Conservation (phyloP, 2,329 filamentous ascomycete species). For the Claviceps paspali region DNA sequence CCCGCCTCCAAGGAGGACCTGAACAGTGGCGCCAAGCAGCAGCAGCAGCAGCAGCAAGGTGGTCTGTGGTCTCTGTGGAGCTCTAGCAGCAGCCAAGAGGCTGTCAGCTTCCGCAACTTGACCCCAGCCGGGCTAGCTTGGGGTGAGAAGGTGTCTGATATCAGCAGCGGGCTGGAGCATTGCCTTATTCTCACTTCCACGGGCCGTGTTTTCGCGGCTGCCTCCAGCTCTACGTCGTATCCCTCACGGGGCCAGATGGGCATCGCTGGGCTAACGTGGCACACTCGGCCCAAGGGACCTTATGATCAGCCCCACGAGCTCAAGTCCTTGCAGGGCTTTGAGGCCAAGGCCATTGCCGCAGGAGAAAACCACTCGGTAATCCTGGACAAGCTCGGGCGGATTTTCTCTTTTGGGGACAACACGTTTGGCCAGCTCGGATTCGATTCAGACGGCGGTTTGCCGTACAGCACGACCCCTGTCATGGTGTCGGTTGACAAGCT, state of each 20-base stretch:
- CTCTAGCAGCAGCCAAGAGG: constrained; percentile 14
- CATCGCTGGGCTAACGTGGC: constrained; percentile 68
- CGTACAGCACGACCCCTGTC: constrained; percentile 53
- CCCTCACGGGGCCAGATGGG: constrained; percentile 78
- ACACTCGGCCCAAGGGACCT: constrained; percentile 56
- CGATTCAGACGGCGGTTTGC: constrained; percentile 45
- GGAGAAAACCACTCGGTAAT: constrained; percentile 80
- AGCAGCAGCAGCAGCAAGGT: constrained; percentile 40
- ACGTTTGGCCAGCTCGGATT: constrained; percentile 83
- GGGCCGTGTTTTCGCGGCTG: constrained; percentile 81
- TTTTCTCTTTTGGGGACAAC: constrained; percentile 88
- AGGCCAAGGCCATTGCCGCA: constrained; percentile 59
- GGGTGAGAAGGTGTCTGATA: constrained; percentile 58
- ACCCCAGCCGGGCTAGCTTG: constrained; percentile 48
- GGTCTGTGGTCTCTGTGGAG: constrained; percentile 61
- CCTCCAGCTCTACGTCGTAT: constrained; percentile 61
- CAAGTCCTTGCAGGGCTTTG: constrained; percentile 50
- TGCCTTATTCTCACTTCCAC: constrained; percentile 69
- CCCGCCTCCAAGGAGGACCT: constrained; percentile 65
- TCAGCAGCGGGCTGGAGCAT: constrained; percentile 72
- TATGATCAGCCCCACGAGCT: constrained; percentile 79
- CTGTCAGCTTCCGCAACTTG: constrained; percentile 57
- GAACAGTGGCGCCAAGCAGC: constrained; percentile 40
- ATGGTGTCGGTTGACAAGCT: constrained; percentile 55
- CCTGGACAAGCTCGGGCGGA: constrained; percentile 57